A percentile compares a stretch with the other conserved stretches of the same genome.
phyloP scores from a whole-genome alignment of 768 basidiomycete genomes.

The Clitopilus hobsonii region DNA sequence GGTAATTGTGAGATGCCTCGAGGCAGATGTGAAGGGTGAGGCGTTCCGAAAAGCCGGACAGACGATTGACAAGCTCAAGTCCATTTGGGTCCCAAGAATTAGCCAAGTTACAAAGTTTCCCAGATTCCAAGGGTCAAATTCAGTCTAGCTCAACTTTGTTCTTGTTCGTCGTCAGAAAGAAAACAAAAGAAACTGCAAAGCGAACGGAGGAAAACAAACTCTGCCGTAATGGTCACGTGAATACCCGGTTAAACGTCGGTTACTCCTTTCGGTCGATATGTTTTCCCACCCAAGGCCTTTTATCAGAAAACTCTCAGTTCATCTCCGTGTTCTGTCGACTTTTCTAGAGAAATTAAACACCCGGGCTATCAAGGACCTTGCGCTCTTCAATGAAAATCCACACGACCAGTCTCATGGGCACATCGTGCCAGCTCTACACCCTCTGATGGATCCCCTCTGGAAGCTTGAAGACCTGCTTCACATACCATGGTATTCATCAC shows the following conservation, averaged over 20 bases:
- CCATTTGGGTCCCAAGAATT: neutral
- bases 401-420: too few species aligned
- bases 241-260: neutral
- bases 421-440: too few species aligned
- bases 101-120: neutral
- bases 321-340: neutral
- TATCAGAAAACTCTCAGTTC: neutral
- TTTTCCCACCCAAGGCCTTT: too few species aligned
- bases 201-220: neutral
- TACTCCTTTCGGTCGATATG: neutral
- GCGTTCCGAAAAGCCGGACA: neutral
- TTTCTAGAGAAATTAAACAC: too few species aligned
- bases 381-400: too few species aligned
- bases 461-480: too few species aligned
- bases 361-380: too few species aligned
- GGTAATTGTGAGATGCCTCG: slow-evolving; percentile 46
- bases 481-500: too few species aligned
- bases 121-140: neutral
- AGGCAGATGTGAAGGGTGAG: slow-evolving; percentile 18
- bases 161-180: neutral
- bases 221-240: neutral
- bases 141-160: neutral
- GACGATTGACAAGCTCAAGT: neutral
- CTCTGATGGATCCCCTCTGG: too few species aligned
- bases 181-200: neutral